A percentile compares a stretch with the other conserved stretches of the same genome.
phyloP scores from a whole-genome alignment of 805 yeast genomes.

The Suhomyces xylopsoci region DNA sequence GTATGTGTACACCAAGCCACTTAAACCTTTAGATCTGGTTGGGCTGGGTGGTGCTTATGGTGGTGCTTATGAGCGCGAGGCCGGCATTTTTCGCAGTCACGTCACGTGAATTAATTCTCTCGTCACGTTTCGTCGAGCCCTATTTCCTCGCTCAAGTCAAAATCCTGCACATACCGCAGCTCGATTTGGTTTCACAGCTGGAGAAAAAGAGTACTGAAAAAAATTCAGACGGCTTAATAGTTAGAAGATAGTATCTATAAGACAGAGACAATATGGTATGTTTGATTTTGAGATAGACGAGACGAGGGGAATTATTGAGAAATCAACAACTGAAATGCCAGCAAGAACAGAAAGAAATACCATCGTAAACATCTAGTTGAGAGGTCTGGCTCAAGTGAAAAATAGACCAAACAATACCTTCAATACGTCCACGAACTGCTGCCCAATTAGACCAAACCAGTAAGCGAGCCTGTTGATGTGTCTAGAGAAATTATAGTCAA shows the following conservation, averaged over 20 bases:
- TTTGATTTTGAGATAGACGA: neutral
- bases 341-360: too few relatives aligned
- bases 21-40: too few relatives aligned
- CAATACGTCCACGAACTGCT: too few relatives aligned
- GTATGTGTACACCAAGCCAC: too few relatives aligned
- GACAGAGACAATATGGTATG: slow-evolving; percentile 17
- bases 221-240: slow-evolving; percentile 1
- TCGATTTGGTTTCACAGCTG: neutral
- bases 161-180: neutral
- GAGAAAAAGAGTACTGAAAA: slow-evolving; percentile 1
- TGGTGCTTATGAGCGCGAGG: too few relatives aligned
- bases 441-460: too few relatives aligned
- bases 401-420: too few relatives aligned
- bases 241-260: slow-evolving; percentile 6
- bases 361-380: neutral
- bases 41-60: too few relatives aligned
- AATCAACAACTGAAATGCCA: neutral
- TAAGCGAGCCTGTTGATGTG: too few relatives aligned
- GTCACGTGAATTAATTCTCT: slow-evolving; percentile 1
- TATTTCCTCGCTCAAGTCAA: neutral
- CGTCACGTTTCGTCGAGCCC: neutral
- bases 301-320: neutral
- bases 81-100: neutral
- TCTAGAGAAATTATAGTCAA: too few relatives aligned
- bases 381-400: too few relatives aligned